These are phyloP conservation scores for Mangifera indica DNA, from an alignment of 345 rosid species.

Conservation along the genomic window DNA sequence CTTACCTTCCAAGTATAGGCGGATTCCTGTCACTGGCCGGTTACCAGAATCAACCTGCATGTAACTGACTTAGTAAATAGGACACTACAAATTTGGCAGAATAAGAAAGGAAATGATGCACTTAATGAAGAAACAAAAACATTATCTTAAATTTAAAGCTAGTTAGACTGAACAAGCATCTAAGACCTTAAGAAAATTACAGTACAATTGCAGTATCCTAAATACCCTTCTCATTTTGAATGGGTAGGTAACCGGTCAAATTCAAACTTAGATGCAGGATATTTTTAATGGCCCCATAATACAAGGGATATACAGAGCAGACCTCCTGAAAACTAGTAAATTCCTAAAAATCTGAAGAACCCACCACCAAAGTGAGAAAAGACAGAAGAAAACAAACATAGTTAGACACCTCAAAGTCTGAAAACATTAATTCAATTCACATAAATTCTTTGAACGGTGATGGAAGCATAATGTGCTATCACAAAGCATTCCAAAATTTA, in stretches of 20 bases:
- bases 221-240: neutral
- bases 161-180: neutral
- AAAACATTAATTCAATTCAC: neutral
- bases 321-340: neutral
- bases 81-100: conserved; percentile 12
- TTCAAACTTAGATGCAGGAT: neutral
- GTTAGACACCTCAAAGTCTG: neutral
- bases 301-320: neutral
- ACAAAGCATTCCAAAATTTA: neutral
- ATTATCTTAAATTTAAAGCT: too few relatives aligned
- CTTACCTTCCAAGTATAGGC: conserved; percentile 90
- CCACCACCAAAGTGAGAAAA: neutral
- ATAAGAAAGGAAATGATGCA: conserved; percentile 3
- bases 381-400: neutral
- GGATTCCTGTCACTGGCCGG: conserved; percentile 84
- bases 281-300: neutral
- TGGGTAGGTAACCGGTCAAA: neutral
- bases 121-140: neutral
- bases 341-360: neutral
- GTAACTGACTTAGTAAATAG: conserved; percentile 1
- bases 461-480: neutral
- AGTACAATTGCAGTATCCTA: neutral
- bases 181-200: neutral
- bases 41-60: conserved; percentile 75
- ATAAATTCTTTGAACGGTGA: neutral